These are phyloP conservation scores for Cordyceps cicadae DNA, from an alignment of 2,329 filamentous ascomycete genomes.

Conservation along the genomic window DNA sequence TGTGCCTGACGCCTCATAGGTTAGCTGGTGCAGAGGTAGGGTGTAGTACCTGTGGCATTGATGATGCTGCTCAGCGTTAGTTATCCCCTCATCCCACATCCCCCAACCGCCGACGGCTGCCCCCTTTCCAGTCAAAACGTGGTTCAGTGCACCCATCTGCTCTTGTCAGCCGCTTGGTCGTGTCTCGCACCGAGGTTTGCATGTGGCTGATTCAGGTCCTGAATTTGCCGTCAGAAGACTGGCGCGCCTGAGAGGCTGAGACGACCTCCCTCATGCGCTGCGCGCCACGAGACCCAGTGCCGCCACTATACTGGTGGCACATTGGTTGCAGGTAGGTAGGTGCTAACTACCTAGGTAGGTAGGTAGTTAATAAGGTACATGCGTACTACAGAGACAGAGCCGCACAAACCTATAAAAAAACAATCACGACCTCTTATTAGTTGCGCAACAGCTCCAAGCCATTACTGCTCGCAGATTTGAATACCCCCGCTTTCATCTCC, in stretches of 20 bases:
- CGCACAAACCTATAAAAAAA: not conserved
- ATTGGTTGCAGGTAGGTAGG: too few species aligned
- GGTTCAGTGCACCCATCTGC: not conserved
- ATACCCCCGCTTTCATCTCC: not conserved
- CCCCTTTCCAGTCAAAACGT: not conserved
- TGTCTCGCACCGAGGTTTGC: not conserved
- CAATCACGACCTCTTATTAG: not conserved
- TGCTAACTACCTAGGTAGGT: too few species aligned
- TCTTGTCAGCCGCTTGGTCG: not conserved
- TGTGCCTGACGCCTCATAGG: too few species aligned
- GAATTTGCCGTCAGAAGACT: slow-evolving; percentile 4
- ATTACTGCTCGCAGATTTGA: not conserved
- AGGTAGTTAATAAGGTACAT: too few species aligned
- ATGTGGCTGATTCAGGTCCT: not conserved
- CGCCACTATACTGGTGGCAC: not conserved
- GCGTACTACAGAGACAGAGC: not conserved
- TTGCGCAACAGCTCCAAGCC: not conserved
- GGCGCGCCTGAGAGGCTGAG: slow-evolving; percentile 3
- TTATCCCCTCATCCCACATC: not conserved
- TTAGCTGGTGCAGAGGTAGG: too few species aligned
- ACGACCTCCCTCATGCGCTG: not conserved
- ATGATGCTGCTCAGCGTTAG: too few species aligned
- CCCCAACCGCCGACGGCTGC: not conserved
- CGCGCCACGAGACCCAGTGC: slow-evolving; percentile 2
- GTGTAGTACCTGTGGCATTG: too few species aligned